Base-by-base conservation (phyloP, 805 yeast genomes). In the Zygoascus ofunaensis region DNA sequence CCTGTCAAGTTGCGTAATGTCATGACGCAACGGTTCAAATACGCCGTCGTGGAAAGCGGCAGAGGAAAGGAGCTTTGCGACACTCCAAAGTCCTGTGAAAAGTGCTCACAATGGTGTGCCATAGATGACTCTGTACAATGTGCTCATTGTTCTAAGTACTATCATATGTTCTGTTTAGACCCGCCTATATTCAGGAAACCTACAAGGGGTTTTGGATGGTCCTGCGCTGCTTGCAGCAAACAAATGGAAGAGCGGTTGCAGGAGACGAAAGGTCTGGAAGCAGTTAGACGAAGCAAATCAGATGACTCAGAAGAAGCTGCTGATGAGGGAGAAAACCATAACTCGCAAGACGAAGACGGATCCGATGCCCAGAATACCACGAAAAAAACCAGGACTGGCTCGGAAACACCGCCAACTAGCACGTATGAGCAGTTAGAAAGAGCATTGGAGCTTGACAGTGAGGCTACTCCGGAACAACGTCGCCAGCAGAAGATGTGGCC, bases 201-300 rank as follows among this genome's bases (percentile, higher is more conserved):
- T 1, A 79, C 84, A 37, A 66, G 94, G 46, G 95, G 95, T 1
- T 83, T 86, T 58, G 84, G 87, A 5, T 89, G 96, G 96, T 74
- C 86, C 21, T 87, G 97, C 67, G 89, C 85, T 23, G 59, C 67
- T 4, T 87, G 97, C 64, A 71, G 80, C 24, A 46, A 51, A 15
- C 55, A 55, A 5, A 43, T 48, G 7, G 60, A 56, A 39, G 45
- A 48, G 21, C 46, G 43, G 20, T 46, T 55, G 14, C 44, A 51
- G 24, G 59, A 55, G 42, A 43, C 45, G 34, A 50, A 53, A 41
- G 59, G 58, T 5, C 41, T 49, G 10, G 24, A 41, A 2, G 23
- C 26, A 4, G 22, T 7, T n/a, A 22, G 34, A 17, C 21, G 41
- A 7, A 24, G n/a, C 10, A 21, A 24, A 5, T 24, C 34, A 12